Base-by-base conservation (phyloP, 2,329 filamentous ascomycete genomes). In the Paracoccidioides lutzii region DNA sequence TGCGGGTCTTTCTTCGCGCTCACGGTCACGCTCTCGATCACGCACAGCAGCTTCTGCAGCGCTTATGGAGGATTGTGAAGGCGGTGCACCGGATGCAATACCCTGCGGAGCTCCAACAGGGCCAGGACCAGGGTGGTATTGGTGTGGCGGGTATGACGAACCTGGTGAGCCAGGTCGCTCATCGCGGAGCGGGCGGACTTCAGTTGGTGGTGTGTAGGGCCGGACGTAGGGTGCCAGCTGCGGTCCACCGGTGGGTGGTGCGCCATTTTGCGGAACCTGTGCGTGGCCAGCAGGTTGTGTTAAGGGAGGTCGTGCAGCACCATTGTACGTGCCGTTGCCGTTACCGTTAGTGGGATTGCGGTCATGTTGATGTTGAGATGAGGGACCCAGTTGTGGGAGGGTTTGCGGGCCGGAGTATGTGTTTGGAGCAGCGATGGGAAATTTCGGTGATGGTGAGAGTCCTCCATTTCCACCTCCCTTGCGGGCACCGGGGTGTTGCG, bases 91-190 rank as follows among this genome's bases (percentile, higher is more conserved):
- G 61, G 79, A 79, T 38, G 85, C 84, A 65, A 88, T 87, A 52
- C 80, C 79, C 33, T 48, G 44, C 41, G 77, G 77, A 56, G 74
- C 70, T 51, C 76, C 69, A 44, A 80, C 71, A 59, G 90, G 53
- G 45, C 42, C 35, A 7, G 32, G 30, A 7, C 32, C 87, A 48
- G 81, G 81, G 61, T 89, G 88, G 61, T 87, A 85, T 62, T 85
- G 77, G 66, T 88, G 87, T 64, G 90, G 88, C 4, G 86, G 84
- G 65, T 93, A 95, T 6, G 82, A 83, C 42, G 88, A 86, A 65
- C 90, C 90, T 57, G 90, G 90, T n/a, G 91, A 96, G n/a, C 88
- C 82, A 72, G 90, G 87, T 58, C 87, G 83, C 66, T 85, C 88
- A 61, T 95, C 90, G 61, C 91, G 81, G 60, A 93, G 79, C 1